Evolutionary conservation across 306 rosid genomes (phyloP).

Genomic region (Cucumis hystrix): DNA sequence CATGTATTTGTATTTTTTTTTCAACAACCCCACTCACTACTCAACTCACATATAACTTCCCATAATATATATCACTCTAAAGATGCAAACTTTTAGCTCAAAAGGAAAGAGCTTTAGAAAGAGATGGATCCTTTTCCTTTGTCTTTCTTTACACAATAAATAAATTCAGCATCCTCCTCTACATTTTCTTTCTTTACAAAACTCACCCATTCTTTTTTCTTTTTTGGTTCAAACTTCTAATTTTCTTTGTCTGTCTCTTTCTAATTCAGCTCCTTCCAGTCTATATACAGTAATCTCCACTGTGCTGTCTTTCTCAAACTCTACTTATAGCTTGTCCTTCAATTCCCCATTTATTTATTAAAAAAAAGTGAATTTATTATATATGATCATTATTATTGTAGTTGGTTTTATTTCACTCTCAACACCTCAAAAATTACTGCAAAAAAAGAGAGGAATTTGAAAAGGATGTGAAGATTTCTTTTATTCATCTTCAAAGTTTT

Average conservation of each 20-base stretch:
- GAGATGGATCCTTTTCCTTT: not conserved
- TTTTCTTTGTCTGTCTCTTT: conserved; percentile 11
- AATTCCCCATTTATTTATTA: not conserved
- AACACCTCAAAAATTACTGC: not conserved
- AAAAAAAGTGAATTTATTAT: not conserved
- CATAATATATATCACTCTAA: conserved; percentile 34
- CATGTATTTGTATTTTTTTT: conserved; percentile 3
- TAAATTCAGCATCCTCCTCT: conserved; percentile 14
- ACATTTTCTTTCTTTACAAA: conserved; percentile 10
- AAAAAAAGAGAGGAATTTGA: conserved; percentile 20
- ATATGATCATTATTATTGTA: not conserved
- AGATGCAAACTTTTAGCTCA: conserved; percentile 36
- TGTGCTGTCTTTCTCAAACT: conserved; percentile 57
- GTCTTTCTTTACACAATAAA: conserved; percentile 25
- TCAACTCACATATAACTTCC: conserved; percentile 13
- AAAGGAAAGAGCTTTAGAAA: conserved; percentile 16
- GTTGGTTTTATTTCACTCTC: not conserved
- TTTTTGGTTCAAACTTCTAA: conserved; percentile 5
- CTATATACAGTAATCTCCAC: conserved; percentile 22
- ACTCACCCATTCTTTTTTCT: not conserved
- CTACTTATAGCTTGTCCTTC: conserved; percentile 14
- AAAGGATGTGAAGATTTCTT: conserved; percentile 17
- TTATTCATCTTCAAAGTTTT: conserved; percentile 5
- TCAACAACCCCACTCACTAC: conserved; percentile 16
- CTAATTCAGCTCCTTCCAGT: conserved; percentile 13